phyloP scores from a whole-genome alignment of 179 eudicot genomes.

The Spergularia azorica region DNA sequence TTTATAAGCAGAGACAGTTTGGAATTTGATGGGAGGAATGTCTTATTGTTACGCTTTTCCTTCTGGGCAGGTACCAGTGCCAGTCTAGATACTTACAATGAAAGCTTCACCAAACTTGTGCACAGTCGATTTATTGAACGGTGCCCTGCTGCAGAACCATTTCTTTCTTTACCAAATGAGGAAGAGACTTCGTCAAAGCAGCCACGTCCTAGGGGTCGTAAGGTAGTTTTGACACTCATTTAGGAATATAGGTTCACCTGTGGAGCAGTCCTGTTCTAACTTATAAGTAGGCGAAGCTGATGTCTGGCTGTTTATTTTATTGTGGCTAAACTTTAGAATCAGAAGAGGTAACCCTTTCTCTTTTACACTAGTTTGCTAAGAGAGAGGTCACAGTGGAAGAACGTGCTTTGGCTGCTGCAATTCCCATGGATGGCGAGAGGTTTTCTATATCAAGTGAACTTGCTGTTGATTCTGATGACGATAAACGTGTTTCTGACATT shows the following conservation, averaged over 20 bases:
- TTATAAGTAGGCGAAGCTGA: slow-evolving; percentile 2
- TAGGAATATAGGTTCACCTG: not conserved
- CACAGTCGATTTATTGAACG: slow-evolving; percentile 63
- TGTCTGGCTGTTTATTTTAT: slow-evolving; percentile 1
- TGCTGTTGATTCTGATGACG: slow-evolving; percentile 37
- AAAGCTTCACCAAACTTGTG: slow-evolving; percentile 64
- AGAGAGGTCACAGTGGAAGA: slow-evolving; percentile 55
- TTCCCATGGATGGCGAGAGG: slow-evolving; percentile 67
- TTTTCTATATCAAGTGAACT: slow-evolving; percentile 45
- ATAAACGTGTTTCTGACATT: slow-evolving; percentile 30
- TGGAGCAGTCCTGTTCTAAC: not conserved
- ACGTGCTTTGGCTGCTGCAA: slow-evolving; percentile 69
- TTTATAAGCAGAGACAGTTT: not conserved
- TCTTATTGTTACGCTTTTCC: not conserved
- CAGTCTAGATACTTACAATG: slow-evolving; percentile 38
- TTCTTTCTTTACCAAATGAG: slow-evolving; percentile 44
- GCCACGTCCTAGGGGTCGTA: slow-evolving; percentile 41
- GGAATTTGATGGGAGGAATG: not conserved
- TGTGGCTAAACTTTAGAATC: slow-evolving; percentile 6
- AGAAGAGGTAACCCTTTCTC: slow-evolving; percentile 8
- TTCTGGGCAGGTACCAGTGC: slow-evolving; percentile 32
- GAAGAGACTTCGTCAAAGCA: slow-evolving; percentile 53
- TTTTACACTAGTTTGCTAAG: slow-evolving; percentile 31
- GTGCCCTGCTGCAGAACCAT: slow-evolving; percentile 78
- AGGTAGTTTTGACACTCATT: slow-evolving; percentile 11